Conservation (phyloP, 345 rosid species). For the Syzygium jambos region DNA sequence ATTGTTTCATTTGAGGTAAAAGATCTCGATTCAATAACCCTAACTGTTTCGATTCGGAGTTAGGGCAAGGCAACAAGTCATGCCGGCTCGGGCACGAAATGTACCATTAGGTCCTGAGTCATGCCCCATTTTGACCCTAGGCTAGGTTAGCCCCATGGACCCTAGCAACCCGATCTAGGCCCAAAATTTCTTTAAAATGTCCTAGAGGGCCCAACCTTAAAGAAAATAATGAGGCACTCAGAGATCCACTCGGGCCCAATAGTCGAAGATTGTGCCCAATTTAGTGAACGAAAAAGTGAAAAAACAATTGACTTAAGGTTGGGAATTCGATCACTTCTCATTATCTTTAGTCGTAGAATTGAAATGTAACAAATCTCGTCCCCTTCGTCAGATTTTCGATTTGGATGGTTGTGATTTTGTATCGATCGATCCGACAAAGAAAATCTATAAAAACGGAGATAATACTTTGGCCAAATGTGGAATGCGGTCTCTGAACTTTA, state of each 20-base stretch:
- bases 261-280: neutral
- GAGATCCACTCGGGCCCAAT: neutral
- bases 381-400: neutral
- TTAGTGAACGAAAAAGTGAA: accelerated
- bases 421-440: neutral
- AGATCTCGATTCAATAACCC: neutral
- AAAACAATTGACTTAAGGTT: neutral
- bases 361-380: neutral
- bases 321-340: neutral
- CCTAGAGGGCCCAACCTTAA: neutral
- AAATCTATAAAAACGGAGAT: neutral
- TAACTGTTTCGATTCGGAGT: accelerated
- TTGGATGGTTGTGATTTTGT: neutral
- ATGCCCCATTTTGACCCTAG: neutral
- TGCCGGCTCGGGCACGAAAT: neutral
- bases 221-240: neutral
- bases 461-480: no score
- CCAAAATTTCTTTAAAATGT: neutral
- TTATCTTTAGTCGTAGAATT: neutral
- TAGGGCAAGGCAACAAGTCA: neutral
- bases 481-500: no score
- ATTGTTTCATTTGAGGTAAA: neutral
- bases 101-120: neutral
- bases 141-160: neutral
- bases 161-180: neutral